Conservation (phyloP, 345 rosid species). For the Salix koriyanagi region DNA sequence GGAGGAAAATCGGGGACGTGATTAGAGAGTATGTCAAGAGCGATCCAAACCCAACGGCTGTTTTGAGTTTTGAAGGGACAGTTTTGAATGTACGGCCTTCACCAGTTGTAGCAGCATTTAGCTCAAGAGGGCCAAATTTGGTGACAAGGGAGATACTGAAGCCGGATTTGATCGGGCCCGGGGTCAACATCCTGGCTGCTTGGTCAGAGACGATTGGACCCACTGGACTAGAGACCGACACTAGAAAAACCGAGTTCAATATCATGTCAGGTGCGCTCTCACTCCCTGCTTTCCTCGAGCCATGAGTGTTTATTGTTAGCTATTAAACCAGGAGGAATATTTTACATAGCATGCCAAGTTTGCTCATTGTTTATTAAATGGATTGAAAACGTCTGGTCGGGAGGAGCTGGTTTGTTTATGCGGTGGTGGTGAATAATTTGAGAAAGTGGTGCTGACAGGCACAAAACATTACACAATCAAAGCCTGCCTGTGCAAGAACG, state of each 20-base stretch:
- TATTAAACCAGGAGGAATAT: too few relatives aligned
- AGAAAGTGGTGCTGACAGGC: too few relatives aligned
- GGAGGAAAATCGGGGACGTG: constrained; percentile 54
- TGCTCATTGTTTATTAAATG: neutral
- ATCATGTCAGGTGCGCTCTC: constrained; percentile 64
- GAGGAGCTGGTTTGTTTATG: too few relatives aligned
- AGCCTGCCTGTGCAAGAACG: too few relatives aligned
- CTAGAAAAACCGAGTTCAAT: constrained; percentile 58
- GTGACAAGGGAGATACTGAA: constrained; percentile 73
- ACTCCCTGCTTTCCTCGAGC: neutral
- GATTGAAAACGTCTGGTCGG: too few relatives aligned
- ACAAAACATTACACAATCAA: too few relatives aligned
- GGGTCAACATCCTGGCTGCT: constrained; percentile 77
- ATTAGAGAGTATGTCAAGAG: constrained; percentile 49
- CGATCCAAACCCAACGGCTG: constrained; percentile 46
- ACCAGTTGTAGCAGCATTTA: constrained; percentile 88
- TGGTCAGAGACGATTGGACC: constrained; percentile 80
- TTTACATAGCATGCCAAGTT: neutral
- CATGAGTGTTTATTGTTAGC: too few relatives aligned
- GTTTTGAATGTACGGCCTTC: constrained; percentile 58
- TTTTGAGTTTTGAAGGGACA: constrained; percentile 61
- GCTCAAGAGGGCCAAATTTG: constrained; percentile 81
- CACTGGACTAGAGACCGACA: constrained; percentile 61
- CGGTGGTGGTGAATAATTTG: too few relatives aligned
- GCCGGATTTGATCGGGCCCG: constrained; percentile 89